A percentile compares a stretch with the other conserved stretches of the same genome.
These are phyloP conservation scores for Oryza officinalis DNA, from an alignment of 176 grass and related monocot genomes.

Conservation along the genomic window DNA sequence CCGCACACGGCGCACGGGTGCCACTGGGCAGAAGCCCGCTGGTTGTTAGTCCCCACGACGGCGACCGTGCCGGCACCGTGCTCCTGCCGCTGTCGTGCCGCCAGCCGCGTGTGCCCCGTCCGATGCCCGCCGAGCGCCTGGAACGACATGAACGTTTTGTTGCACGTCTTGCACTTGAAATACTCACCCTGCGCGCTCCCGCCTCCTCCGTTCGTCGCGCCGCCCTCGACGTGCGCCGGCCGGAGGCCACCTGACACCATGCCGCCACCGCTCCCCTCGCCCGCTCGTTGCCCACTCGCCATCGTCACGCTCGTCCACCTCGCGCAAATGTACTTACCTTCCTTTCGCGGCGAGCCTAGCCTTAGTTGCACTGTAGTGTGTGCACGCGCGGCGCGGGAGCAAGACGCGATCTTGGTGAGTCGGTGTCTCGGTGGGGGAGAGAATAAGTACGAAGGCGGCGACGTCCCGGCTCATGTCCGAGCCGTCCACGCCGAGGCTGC, in stretches of 20 bases:
- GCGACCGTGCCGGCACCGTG: background rate
- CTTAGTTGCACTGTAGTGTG: background rate
- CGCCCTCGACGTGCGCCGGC: background rate
- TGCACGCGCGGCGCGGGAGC: background rate
- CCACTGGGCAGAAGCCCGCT: background rate
- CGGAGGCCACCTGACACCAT: background rate
- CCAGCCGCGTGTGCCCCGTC: slow-evolving; percentile 55
- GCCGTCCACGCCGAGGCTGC: background rate
- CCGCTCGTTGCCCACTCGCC: background rate
- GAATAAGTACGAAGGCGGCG: background rate
- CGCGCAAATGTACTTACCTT: background rate
- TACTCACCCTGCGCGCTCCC: slow-evolving; percentile 18
- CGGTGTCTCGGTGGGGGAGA: background rate
- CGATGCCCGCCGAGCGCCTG: slow-evolving; percentile 66
- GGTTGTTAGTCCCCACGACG: background rate
- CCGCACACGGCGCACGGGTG: slow-evolving; percentile 69
- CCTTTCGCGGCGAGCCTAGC: background rate
- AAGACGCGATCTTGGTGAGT: background rate
- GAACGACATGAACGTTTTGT: slow-evolving; percentile 52
- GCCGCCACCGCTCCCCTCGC: slow-evolving; percentile 18
- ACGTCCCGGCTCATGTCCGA: background rate
- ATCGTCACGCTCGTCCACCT: slow-evolving; percentile 4
- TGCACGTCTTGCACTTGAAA: slow-evolving; percentile 70
- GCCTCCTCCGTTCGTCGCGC: background rate
- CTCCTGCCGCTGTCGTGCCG: slow-evolving; percentile 35